A percentile compares a stretch with the other conserved stretches of the same genome.
These are phyloP conservation scores for Pistacia integerrima DNA, from an alignment of 345 rosid genomes.

Conservation along the genomic window DNA sequence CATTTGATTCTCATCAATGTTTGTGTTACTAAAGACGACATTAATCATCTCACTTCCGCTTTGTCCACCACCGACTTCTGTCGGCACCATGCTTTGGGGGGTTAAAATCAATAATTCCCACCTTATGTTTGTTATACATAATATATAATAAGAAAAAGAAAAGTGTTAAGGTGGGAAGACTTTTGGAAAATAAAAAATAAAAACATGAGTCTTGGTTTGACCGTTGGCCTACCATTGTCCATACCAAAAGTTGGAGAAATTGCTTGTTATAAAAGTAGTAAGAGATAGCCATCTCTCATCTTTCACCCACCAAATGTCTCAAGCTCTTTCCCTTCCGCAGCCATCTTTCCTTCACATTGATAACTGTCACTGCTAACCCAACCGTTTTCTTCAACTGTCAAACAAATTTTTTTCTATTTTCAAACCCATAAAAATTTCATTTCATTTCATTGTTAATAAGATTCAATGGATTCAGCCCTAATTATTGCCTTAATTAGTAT, in stretches of 20 bases:
- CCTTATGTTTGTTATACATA: no score
- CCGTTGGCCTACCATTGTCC: constrained; percentile 33
- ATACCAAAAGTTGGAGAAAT: constrained; percentile 15
- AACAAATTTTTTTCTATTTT: neutral
- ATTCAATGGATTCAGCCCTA: neutral
- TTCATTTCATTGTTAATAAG: no score
- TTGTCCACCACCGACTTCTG: no score
- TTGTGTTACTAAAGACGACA: no score
- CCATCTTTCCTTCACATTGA: neutral
- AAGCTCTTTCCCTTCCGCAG: neutral
- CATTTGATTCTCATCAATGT: no score
- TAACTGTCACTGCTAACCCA: constrained; percentile 14
- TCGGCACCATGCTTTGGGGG: no score
- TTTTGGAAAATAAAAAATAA: neutral
- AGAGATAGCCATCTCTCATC: constrained; percentile 20
- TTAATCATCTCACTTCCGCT: no score
- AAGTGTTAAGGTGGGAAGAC: neutral
- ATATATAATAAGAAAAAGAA: no score
- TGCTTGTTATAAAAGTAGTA: constrained; percentile 24
- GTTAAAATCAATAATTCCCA: no score
- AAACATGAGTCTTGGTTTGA: constrained; percentile 13
- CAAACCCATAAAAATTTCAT: neutral
- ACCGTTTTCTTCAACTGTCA: constrained; percentile 12
- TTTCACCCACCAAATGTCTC: constrained; percentile 19
- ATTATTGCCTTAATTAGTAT: neutral